Evolutionary conservation across 495 filamentous ascomycete species (phyloP).

Genomic region (Pyrenopolyporus hunteri): DNA sequence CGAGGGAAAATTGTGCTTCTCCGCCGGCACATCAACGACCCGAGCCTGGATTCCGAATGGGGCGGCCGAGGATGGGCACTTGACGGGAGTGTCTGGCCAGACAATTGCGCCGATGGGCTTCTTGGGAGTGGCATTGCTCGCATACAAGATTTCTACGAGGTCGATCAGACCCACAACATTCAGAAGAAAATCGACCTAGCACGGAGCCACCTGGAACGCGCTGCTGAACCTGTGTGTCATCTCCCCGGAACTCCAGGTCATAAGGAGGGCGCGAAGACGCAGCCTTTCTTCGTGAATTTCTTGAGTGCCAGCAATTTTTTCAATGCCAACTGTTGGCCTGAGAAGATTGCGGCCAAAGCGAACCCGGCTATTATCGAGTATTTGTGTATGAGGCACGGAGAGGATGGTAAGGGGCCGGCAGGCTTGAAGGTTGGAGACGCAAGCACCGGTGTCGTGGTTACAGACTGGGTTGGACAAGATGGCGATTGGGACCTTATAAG

Average conservation of each 20-base stretch:
- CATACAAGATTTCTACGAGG: slow-evolving; percentile 96
- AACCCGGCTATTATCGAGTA: slow-evolving; percentile 89
- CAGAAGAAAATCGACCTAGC: slow-evolving; percentile 78
- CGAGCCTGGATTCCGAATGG: slow-evolving; percentile 63
- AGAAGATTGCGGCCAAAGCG: slow-evolving; percentile 86
- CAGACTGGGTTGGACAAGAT: slow-evolving; percentile 87
- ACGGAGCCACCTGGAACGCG: slow-evolving; percentile 74
- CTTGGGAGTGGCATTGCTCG: slow-evolving; percentile 77
- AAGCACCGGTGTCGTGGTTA: slow-evolving; percentile 88
- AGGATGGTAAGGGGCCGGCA: slow-evolving; percentile 49
- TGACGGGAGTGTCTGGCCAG: slow-evolving; percentile 81
- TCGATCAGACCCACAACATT: slow-evolving; percentile 75
- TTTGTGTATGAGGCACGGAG: slow-evolving; percentile 72
- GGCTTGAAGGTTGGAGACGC: slow-evolving; percentile 67
- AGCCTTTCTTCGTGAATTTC: slow-evolving; percentile 90
- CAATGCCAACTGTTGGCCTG: slow-evolving; percentile 89
- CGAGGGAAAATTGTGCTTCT: slow-evolving; percentile 86
- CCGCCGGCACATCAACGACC: slow-evolving; percentile 74
- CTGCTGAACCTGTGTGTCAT: slow-evolving; percentile 55
- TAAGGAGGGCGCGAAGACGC: slow-evolving; percentile 39
- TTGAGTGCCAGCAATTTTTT: slow-evolving; percentile 92
- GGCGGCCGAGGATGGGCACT: slow-evolving; percentile 77
- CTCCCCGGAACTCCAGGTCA: slow-evolving; percentile 37
- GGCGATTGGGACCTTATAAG: slow-evolving; percentile 95
- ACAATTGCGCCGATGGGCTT: slow-evolving; percentile 81